Percentiles rank a stretch among this genome's conserved stretches.
phyloP scores from a whole-genome alignment of 257 asterid genomes.

The Parsonsia alboflavescens region DNA sequence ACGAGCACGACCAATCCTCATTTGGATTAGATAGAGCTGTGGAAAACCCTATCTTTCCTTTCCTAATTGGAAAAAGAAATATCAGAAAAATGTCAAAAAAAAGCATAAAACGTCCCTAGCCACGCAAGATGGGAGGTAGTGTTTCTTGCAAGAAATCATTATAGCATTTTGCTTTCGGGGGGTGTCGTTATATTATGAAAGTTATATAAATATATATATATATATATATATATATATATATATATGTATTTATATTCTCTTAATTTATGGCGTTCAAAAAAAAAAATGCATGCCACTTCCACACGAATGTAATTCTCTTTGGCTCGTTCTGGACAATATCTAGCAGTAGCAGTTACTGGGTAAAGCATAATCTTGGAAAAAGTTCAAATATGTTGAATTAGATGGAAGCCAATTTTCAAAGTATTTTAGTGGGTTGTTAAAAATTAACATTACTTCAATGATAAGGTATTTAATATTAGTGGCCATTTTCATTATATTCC shows the following conservation, averaged over 20 bases:
- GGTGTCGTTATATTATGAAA: not conserved
- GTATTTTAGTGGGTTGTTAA: not conserved
- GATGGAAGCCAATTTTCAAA: not conserved
- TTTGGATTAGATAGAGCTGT: not conserved
- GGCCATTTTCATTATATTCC: not conserved
- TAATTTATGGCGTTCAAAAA: not conserved
- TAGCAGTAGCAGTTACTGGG: not conserved
- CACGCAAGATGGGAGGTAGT: conserved; percentile 1
- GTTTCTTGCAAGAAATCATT: conserved; percentile 19
- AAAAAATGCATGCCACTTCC: not conserved
- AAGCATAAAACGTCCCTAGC: conserved; percentile 1
- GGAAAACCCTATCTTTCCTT: conserved; percentile 15
- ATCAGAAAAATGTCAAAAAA: not conserved
- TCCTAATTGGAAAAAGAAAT: not conserved
- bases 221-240: too few relatives aligned
- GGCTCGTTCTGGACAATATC: too few relatives aligned
- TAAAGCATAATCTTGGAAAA: not conserved
- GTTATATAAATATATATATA: too few relatives aligned
- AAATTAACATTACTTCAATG: too few relatives aligned
- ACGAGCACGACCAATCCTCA: not conserved
- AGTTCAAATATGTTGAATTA: too few relatives aligned
- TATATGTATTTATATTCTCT: too few relatives aligned
- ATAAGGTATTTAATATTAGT: not conserved
- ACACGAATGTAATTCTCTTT: not conserved
- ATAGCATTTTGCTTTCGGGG: not conserved